Evolutionary conservation across 768 basidiomycete genomes (phyloP).

Genomic region (Sarcodon aspratus): DNA sequence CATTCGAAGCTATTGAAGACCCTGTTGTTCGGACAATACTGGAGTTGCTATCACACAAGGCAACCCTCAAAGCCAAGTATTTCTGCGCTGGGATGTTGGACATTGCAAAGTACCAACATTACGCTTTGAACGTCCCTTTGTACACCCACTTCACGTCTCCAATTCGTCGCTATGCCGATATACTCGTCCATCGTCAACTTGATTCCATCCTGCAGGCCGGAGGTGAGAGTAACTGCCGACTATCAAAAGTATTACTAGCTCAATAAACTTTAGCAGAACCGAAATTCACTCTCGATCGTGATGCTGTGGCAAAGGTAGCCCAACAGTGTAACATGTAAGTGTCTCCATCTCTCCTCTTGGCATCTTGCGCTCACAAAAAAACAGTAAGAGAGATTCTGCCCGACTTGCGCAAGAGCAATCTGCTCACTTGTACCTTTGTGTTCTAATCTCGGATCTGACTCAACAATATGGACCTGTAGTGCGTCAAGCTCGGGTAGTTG

Average conservation of each 20-base stretch:
- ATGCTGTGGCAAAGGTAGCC: constrained; percentile 94
- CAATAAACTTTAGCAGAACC: constrained; percentile 38
- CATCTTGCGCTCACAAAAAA: neutral
- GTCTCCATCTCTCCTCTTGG: neutral
- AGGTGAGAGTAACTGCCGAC: constrained; percentile 26
- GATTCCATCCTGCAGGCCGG: constrained; percentile 76
- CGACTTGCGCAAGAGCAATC: constrained; percentile 93
- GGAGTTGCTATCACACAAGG: constrained; percentile 76
- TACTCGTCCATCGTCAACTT: constrained; percentile 93
- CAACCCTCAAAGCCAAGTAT: constrained; percentile 93
- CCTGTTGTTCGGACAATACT: constrained; percentile 69
- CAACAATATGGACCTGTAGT: constrained; percentile 92
- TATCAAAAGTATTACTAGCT: constrained; percentile 1
- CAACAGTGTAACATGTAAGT: constrained; percentile 96
- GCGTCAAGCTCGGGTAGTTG: constrained; percentile 89
- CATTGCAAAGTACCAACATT: constrained; percentile 95
- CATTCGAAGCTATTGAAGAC: constrained; percentile 65
- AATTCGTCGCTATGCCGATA: constrained; percentile 86
- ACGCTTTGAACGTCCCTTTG: constrained; percentile 78
- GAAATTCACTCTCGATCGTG: constrained; percentile 96
- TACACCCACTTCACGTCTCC: constrained; percentile 94
- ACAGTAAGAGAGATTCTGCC: constrained; percentile 85
- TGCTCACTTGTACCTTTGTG: constrained; percentile 88
- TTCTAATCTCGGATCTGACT: constrained; percentile 89
- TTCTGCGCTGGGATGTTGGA: constrained; percentile 99